phyloP scores from a whole-genome alignment of 2,329 filamentous ascomycete species.

The Neospermospora avenae region DNA sequence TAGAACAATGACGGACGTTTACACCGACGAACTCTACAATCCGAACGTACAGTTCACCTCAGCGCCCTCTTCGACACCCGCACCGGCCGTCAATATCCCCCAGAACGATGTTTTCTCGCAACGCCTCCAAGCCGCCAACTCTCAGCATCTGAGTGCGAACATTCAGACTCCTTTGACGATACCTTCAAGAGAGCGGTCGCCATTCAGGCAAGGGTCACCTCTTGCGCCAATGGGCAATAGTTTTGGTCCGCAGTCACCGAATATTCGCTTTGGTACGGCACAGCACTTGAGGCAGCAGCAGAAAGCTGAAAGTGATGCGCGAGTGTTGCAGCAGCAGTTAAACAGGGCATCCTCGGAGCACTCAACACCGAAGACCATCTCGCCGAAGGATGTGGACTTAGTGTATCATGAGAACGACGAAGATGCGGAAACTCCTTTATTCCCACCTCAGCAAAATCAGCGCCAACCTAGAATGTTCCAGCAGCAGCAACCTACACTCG shows the following conservation, averaged over 20 bases:
- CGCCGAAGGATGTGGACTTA: conserved; percentile 85
- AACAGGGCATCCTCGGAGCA: conserved; percentile 37
- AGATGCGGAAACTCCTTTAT: conserved; percentile 68
- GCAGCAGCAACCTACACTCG: conserved; percentile 24
- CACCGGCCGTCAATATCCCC: conserved; percentile 45
- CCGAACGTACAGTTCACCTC: conserved; percentile 60
- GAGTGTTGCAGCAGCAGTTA: conserved; percentile 39
- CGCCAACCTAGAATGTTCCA: conserved; percentile 40
- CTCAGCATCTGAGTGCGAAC: conserved; percentile 63
- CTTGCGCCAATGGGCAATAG: conserved; percentile 45
- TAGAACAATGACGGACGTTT: conserved; percentile 81
- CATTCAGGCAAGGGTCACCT: conserved; percentile 72
- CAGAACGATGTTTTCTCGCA: conserved; percentile 66
- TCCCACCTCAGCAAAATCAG: conserved; percentile 51
- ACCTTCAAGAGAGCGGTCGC: conserved; percentile 66
- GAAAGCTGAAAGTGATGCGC: conserved; percentile 58
- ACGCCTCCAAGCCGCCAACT: conserved; percentile 75
- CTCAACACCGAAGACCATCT: conserved; percentile 78
- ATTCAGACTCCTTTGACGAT: conserved; percentile 45
- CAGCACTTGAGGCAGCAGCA: conserved; percentile 58
- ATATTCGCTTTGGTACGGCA: conserved; percentile 49
- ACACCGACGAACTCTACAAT: conserved; percentile 81
- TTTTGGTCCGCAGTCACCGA: conserved; percentile 36
- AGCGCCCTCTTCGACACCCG: conserved; percentile 47
- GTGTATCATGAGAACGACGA: conserved; percentile 78